Evolutionary conservation across 2,329 filamentous ascomycete species (phyloP).

Genomic region (Paramyrothecium sp.): DNA sequence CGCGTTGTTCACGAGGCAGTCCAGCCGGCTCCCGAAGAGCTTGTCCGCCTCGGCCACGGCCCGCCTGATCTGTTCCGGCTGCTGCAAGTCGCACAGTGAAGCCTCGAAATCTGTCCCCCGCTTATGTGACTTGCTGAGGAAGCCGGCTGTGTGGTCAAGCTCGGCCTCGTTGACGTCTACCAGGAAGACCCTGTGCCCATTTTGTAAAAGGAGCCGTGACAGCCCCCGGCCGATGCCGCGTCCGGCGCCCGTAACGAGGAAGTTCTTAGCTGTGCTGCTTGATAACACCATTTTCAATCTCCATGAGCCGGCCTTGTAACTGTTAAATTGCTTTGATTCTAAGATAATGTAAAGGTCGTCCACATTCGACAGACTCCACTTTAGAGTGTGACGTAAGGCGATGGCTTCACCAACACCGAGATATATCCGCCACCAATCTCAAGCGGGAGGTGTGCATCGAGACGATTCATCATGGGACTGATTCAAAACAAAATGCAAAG

Average conservation of each 20-base stretch:
- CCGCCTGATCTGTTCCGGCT: conserved; percentile 24
- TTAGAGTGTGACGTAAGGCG: background rate
- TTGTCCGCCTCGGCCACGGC: conserved; percentile 23
- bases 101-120: conserved; percentile 16
- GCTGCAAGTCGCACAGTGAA: conserved; percentile 27
- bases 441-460: too few relatives aligned
- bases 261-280: conserved; percentile 8
- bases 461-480: too few relatives aligned
- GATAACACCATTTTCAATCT: conserved; percentile 2
- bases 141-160: conserved; percentile 29
- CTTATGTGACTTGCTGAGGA: conserved; percentile 14
- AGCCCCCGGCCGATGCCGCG: conserved; percentile 19
- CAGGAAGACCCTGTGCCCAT: conserved; percentile 37
- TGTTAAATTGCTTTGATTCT: too few relatives aligned
- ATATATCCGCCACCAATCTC: background rate
- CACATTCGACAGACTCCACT: background rate
- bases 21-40: conserved; percentile 33
- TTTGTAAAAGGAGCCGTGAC: conserved; percentile 27
- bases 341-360: too few relatives aligned
- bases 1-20: conserved; percentile 41
- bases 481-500: too few relatives aligned
- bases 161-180: conserved; percentile 35
- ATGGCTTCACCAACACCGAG: background rate
- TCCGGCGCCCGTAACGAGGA: conserved; percentile 19
- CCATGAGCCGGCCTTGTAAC: too few relatives aligned